Conservation (phyloP, 2,329 filamentous ascomycete species). For the Hymenoscyphus scutula region DNA sequence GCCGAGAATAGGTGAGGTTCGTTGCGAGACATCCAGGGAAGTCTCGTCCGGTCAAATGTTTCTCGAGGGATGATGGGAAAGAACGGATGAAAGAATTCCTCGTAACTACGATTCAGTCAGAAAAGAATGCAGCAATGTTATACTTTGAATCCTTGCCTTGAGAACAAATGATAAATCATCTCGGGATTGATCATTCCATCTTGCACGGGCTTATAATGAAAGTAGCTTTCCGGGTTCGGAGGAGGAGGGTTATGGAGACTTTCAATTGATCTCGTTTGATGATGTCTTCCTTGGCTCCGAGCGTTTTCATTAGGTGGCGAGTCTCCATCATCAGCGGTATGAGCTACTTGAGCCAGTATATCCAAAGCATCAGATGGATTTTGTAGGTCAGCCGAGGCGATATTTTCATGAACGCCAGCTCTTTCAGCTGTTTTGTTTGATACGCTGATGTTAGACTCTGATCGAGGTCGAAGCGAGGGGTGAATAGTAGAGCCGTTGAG, state of each 20-base stretch:
- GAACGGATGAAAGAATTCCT: conserved; percentile 59
- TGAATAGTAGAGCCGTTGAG: conserved; percentile 22
- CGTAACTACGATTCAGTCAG: conserved; percentile 23
- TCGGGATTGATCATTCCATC: conserved; percentile 31
- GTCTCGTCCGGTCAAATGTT: conserved; percentile 51
- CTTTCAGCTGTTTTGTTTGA: conserved; percentile 18
- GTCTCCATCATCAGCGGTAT: conserved; percentile 33
- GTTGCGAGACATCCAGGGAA: conserved; percentile 47
- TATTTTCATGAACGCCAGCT: conserved; percentile 27
- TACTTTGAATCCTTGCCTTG: conserved; percentile 20
- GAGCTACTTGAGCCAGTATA: conserved; percentile 35
- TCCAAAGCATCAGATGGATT: conserved; percentile 37
- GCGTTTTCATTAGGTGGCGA: conserved; percentile 28
- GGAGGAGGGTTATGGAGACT: conserved; percentile 16
- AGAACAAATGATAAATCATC: conserved; percentile 31
- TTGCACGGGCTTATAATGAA: conserved; percentile 32
- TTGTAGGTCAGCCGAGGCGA: conserved; percentile 34
- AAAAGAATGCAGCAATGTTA: neutral
- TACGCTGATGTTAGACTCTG: conserved; percentile 23
- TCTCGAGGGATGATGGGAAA: conserved; percentile 63
- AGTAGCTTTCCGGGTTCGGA: conserved; percentile 26
- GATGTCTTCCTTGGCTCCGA: conserved; percentile 14
- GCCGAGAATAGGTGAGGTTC: conserved; percentile 69
- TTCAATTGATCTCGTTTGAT: conserved; percentile 14
- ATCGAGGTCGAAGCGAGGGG: conserved; percentile 20